phyloP scores from a whole-genome alignment of 805 yeast species.

The Naumovozyma castellii region DNA sequence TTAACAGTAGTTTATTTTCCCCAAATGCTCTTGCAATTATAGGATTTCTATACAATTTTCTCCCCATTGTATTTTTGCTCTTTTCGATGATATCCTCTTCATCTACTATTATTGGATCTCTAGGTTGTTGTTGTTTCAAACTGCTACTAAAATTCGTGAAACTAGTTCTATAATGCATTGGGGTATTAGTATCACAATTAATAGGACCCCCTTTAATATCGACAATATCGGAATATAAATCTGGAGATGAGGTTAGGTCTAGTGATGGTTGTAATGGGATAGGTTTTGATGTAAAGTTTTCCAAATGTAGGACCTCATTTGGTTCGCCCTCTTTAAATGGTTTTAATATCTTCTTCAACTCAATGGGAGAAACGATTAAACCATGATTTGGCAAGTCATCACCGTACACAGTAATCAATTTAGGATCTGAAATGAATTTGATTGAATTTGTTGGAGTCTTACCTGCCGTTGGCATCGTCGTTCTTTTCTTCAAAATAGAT shows the following conservation, averaged over 20 bases:
- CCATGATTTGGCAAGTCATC: constrained; percentile 27
- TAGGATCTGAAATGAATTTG: constrained; percentile 21
- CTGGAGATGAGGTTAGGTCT: constrained; percentile 6
- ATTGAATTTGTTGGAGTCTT: constrained; percentile 10
- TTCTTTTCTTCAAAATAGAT: background rate
- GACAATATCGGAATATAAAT: constrained; percentile 20
- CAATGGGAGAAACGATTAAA: constrained; percentile 20
- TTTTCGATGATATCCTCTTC: constrained; percentile 6
- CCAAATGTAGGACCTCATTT: constrained; percentile 19
- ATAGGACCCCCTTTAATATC: constrained; percentile 25
- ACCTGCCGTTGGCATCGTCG: background rate
- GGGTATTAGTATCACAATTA: constrained; percentile 17
- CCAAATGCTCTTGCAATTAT: constrained; percentile 29
- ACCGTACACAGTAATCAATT: constrained; percentile 25
- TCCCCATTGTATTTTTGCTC: constrained; percentile 1
- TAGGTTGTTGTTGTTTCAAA: constrained; percentile 19
- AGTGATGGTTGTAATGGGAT: constrained; percentile 9
- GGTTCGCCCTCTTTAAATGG: constrained; percentile 31
- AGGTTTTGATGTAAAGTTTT: constrained; percentile 13
- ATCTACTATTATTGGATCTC: constrained; percentile 21
- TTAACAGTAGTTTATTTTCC: constrained; percentile 22
- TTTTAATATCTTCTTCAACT: constrained; percentile 24
- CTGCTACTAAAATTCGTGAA: constrained; percentile 22
- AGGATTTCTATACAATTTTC: constrained; percentile 11
- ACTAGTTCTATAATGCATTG: constrained; percentile 17